These are phyloP conservation scores for Petasospora fabianii DNA, from an alignment of 1,139 yeast species.

Conservation along the genomic window DNA sequence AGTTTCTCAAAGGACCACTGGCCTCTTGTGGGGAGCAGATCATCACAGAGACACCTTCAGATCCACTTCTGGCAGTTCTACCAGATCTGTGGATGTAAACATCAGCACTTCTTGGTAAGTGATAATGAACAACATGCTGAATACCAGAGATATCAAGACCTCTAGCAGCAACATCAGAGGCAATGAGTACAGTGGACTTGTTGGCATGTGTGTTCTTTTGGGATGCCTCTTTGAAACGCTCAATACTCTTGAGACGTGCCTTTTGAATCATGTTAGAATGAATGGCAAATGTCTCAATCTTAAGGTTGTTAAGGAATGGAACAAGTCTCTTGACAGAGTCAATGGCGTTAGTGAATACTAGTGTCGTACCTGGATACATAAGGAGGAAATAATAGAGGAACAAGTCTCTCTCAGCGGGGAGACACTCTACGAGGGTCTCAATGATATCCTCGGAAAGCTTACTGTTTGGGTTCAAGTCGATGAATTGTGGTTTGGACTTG, in stretches of 20 bases:
- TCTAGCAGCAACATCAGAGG: slow-evolving; percentile 98
- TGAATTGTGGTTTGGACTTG: slow-evolving; percentile 56
- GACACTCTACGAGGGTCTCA: slow-evolving; percentile 90
- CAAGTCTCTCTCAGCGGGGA: slow-evolving; percentile 84
- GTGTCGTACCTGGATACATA: slow-evolving; percentile 84
- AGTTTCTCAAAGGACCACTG: slow-evolving; percentile 76
- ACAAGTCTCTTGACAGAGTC: slow-evolving; percentile 87
- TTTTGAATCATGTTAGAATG: slow-evolving; percentile 96
- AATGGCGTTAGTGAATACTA: slow-evolving; percentile 91
- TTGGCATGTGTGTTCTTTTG: slow-evolving; percentile 39
- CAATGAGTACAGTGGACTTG: slow-evolving; percentile 71
- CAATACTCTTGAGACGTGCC: slow-evolving; percentile 83
- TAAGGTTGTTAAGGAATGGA: slow-evolving; percentile 68
- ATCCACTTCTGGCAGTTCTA: slow-evolving; percentile 95
- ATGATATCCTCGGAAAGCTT: slow-evolving; percentile 71
- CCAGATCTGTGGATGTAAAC: slow-evolving; percentile 95
- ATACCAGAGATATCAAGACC: slow-evolving; percentile 92
- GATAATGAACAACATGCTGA: slow-evolving; percentile 94
- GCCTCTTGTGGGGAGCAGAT: slow-evolving; percentile 93
- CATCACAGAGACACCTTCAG: slow-evolving; percentile 90
- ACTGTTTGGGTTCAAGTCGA: slow-evolving; percentile 88
- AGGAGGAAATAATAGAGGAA: slow-evolving; percentile 83
- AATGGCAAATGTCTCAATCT: slow-evolving; percentile 71
- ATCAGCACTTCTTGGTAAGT: slow-evolving; percentile 92
- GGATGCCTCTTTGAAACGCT: slow-evolving; percentile 58